Base-by-base conservation (phyloP, 495 filamentous ascomycete species). In the Lepidopterella palustris region DNA sequence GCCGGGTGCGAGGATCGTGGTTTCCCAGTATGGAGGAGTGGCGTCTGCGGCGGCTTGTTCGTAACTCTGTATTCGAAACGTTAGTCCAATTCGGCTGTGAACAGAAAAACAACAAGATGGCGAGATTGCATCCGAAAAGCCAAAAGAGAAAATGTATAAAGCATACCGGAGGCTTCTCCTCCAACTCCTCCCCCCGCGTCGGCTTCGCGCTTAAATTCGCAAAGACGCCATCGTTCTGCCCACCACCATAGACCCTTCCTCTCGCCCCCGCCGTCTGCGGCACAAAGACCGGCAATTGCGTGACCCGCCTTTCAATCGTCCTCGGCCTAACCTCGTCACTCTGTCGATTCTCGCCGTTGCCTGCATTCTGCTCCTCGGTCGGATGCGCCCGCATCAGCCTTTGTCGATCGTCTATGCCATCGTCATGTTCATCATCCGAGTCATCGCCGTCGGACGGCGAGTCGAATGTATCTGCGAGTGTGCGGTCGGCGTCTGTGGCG, bases 21-120 rank as follows among this genome's bases (percentile, higher is more conserved):
- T 97, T 75, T 98, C 93, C 93, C 93, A 98, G 72, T 97, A 98
- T 2, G 95, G 93, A 0, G 93, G 93, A 32, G 93, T 90, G 21
- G 92, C 89, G 75, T 98, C 93, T 18, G 92, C 92, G 9, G 93
- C 93, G 5, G 93, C 93, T 84, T 96, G 91, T 80, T 98, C 95
- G 76, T 98, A 98, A 21, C 92, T 89, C 91, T 97, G 61, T 20
- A 45, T n/a, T n/a, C n/a, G n/a, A n/a, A n/a, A n/a, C n/a, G n/a
- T n/a, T n/a, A n/a, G n/a, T n/a, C n/a, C n/a, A n/a, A n/a, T n/a
- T n/a, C n/a, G n/a, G n/a, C n/a, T n/a, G n/a, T n/a, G n/a, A n/a
- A n/a, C n/a, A n/a, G n/a, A n/a, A n/a, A n/a, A n/a, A n/a, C n/a
- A n/a, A 48, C 24, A 21, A 4, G 57, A 75, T 70, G 77, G 74